These are phyloP conservation scores for Candida endomychidarum DNA, from an alignment of 805 yeast species.

Conservation along the genomic window DNA sequence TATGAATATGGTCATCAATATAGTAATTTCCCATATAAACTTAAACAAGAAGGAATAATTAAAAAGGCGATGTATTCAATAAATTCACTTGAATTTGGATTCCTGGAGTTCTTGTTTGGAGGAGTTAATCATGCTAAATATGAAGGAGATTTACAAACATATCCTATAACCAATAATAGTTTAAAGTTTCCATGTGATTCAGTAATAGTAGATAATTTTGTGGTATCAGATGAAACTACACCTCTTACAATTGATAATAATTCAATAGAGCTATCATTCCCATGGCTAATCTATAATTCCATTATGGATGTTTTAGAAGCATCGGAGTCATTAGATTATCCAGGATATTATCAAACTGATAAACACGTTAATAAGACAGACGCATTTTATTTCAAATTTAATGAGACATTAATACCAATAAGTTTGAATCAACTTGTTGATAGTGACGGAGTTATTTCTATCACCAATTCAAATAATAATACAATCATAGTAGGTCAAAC, in stretches of 20 bases:
- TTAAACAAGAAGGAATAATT: constrained; percentile 33
- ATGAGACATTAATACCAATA: constrained; percentile 1
- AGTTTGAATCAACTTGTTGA: constrained; percentile 6
- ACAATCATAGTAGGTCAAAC: constrained; percentile 53
- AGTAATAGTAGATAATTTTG: constrained; percentile 1
- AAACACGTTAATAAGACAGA: neutral
- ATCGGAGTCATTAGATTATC: neutral
- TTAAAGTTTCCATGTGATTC: constrained; percentile 5
- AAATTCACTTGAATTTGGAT: constrained; percentile 25
- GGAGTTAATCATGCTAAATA: constrained; percentile 32
- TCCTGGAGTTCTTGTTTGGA: constrained; percentile 29
- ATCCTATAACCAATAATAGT: constrained; percentile 19
- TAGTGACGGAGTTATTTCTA: constrained; percentile 5
- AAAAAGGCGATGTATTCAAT: constrained; percentile 35
- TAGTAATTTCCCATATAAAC: constrained; percentile 38
- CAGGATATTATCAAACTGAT: constrained; percentile 6
- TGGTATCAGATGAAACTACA: neutral
- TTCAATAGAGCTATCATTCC: constrained; percentile 3
- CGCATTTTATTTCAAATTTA: constrained; percentile 4
- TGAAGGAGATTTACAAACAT: constrained; percentile 21
- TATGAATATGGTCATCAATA: constrained; percentile 25
- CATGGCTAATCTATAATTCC: neutral
- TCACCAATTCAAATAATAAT: constrained; percentile 1
- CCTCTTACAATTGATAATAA: constrained; percentile 7
- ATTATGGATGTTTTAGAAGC: constrained; percentile 4